Conservation (phyloP, 768 basidiomycete genomes). For the Omphalotus guepiniiformis region DNA sequence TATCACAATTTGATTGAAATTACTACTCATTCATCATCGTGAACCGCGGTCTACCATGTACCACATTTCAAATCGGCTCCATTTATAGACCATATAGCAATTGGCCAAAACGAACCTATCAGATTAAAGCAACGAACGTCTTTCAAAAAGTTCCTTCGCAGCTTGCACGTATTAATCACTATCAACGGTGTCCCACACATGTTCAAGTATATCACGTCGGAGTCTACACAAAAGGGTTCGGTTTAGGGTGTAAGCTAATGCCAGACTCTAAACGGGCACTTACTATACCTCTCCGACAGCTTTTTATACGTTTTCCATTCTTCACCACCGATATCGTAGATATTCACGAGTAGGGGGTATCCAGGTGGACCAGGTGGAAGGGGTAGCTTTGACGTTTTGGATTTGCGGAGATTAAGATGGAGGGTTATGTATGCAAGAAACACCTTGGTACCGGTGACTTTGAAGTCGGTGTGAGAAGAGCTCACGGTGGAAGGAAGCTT, state of each 20-base stretch:
- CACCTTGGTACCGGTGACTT: no score
- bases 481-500: no score
- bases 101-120: conserved; percentile 14
- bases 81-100: not conserved
- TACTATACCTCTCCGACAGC: not conserved
- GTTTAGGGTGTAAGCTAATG: not conserved
- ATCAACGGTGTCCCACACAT: conserved; percentile 29
- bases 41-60: not conserved
- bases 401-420: no score
- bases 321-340: conserved; percentile 1
- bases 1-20: not conserved
- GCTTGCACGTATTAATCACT: conserved; percentile 27
- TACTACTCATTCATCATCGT: not conserved
- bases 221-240: conserved; percentile 9
- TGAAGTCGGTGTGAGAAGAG: no score
- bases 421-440: no score
- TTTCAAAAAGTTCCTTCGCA: conserved; percentile 29
- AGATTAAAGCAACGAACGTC: conserved; percentile 30
- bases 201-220: conserved; percentile 20
- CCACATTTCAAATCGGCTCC: not conserved
- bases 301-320: not conserved
- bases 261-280: not conserved
- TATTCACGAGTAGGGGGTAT: conserved; percentile 11
- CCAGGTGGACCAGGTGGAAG: conserved; percentile 7
- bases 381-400: no score